Evolutionary conservation across 345 rosid genomes (phyloP).

Genomic region (Capsella bursapastoris): DNA sequence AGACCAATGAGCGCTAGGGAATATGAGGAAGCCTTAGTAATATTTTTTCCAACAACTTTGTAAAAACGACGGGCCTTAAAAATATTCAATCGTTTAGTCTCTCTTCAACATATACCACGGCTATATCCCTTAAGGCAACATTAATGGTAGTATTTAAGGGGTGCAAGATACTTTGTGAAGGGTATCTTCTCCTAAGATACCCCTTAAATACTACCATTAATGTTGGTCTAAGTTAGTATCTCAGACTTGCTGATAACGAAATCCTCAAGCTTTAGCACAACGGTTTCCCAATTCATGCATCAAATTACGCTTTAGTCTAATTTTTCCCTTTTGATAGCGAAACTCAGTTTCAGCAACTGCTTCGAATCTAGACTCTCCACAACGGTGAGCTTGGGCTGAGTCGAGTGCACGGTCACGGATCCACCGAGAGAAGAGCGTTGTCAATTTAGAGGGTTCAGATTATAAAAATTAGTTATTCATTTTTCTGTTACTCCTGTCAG

Average conservation of each 20-base stretch:
- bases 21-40: conserved; percentile 60
- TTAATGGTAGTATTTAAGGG: too few species aligned
- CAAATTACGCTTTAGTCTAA: neutral
- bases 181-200: too few species aligned
- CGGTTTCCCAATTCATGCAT: conserved; percentile 49
- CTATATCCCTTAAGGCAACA: conserved; percentile 51
- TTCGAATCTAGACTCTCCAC: neutral
- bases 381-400: neutral
- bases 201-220: too few species aligned
- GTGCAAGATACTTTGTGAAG: too few species aligned
- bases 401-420: neutral
- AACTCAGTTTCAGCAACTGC: neutral
- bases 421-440: neutral
- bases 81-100: conserved; percentile 63
- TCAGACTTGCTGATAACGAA: conserved; percentile 55
- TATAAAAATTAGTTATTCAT: neutral
- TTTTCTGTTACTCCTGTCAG: neutral
- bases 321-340: too few species aligned
- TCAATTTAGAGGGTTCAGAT: neutral
- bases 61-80: conserved; percentile 64
- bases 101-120: conserved; percentile 68
- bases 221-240: conserved; percentile 47
- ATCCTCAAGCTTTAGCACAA: conserved; percentile 73
- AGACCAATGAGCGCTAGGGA: conserved; percentile 66
- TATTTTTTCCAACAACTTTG: conserved; percentile 68